Base-by-base conservation (phyloP, 2,329 filamentous ascomycete species). In the Sporothrix inflata region DNA sequence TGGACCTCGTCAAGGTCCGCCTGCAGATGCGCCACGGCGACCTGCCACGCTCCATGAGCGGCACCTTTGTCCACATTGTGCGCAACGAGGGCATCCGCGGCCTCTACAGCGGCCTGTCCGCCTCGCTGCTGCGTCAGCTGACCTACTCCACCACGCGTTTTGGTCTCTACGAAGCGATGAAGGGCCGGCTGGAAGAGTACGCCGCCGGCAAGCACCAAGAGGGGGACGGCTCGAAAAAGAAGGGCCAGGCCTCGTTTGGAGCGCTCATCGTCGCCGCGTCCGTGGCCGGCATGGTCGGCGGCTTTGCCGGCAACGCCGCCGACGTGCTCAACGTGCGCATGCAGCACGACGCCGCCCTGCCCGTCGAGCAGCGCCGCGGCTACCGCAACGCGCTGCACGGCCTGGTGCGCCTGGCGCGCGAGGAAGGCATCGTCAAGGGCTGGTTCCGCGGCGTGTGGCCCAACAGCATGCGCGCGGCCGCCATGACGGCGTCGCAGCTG, bases 261-360 rank as follows among this genome's bases (percentile, higher is more conserved):
- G 86, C 89, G n/a, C 90, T 99, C 11, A 87, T 97, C 75, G 92
- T 88, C 75, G 92, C 98, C 82, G 93, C 95, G 70, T 91, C 90
- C 30, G 83, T 89, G 38, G 95, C 96, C 8, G 96, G 96, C 69
- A 93, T 98, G 79, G 82, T 97, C 2, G 96, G 96, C 74, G 96
- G 96, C 67, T 84, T 98, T 63, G 92, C 91, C 6, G 96, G 96
- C 75, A 99, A 98, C 83, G 94, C 94, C 2, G 95, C 94, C 75
- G 96, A 99, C 80, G 94, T 99, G 45, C 86, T 98, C 78, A 99
- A 99, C 82, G 96, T 99, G 67, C 93, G 96, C 76, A 99, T 99
- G 96, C 96, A 99, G 83, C 93, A 97, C 82, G 96, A 91, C 78
- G 91, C 92, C 2, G 90, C 94, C 0, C 88, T 98, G 1, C 92